Evolutionary conservation across 441 rosid genomes (phyloP).

Genomic region (Syzygium malaccense): DNA sequence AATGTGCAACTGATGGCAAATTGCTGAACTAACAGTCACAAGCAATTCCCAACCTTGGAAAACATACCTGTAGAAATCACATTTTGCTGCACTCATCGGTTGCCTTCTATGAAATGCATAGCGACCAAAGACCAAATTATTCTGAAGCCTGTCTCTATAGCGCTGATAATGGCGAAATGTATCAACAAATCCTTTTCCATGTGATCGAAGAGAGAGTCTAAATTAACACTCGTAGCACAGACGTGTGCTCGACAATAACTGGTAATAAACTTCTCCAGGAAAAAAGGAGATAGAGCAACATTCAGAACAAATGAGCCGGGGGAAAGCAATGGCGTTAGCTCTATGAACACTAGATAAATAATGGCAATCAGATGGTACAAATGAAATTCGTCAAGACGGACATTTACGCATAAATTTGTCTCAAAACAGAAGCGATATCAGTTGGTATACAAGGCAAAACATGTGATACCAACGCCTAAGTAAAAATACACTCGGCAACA

Average conservation of each 20-base stretch:
- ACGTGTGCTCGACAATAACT: background rate
- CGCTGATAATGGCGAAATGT: background rate
- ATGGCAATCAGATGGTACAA: constrained; percentile 4
- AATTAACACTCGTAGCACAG: background rate
- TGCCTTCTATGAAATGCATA: background rate
- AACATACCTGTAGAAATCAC: background rate
- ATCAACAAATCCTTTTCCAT: background rate
- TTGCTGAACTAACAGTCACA: background rate
- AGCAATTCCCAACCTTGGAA: background rate
- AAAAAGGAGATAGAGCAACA: background rate
- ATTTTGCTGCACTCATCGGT: background rate
- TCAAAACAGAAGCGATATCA: constrained; percentile 27
- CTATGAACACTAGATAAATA: background rate
- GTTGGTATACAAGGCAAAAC: constrained; percentile 9
- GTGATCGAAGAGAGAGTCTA: background rate
- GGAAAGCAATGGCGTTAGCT: background rate
- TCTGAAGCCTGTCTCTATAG: background rate
- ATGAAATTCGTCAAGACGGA: constrained; percentile 4
- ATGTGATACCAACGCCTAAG: constrained; percentile 7
- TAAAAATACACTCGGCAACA: constrained; percentile 6
- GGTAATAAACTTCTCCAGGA: background rate
- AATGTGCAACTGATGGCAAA: background rate
- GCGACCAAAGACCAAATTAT: background rate
- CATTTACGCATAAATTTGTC: constrained; percentile 9
- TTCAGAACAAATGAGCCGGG: background rate